Evolutionary conservation across 2,329 filamentous ascomycete genomes (phyloP).

Genomic region (Lecanoromycetidae sp.): DNA sequence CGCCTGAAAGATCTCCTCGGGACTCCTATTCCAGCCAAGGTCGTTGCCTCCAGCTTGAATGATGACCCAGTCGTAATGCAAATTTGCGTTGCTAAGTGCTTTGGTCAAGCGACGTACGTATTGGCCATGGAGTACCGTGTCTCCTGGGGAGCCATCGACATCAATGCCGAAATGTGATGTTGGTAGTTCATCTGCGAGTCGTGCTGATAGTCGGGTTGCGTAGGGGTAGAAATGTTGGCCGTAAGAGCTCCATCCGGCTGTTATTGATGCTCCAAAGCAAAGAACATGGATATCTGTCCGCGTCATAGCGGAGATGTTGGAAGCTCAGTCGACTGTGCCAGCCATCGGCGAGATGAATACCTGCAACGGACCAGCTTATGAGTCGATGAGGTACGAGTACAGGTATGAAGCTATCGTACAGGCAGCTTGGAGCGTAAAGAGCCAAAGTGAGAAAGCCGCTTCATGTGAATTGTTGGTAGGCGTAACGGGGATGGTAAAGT

Average conservation of each 20-base stretch:
- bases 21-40: conserved; percentile 30
- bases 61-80: conserved; percentile 47
- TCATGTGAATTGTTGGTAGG: too few relatives aligned
- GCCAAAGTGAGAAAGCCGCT: too few relatives aligned
- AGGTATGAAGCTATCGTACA: too few relatives aligned
- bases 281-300: conserved; percentile 37
- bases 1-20: conserved; percentile 34
- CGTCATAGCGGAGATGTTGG: background rate
- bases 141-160: conserved; percentile 42
- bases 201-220: conserved; percentile 36
- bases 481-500: too few relatives aligned
- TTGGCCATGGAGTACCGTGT: conserved; percentile 32
- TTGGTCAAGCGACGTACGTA: conserved; percentile 25
- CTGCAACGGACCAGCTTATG: too few relatives aligned
- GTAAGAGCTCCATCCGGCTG: conserved; percentile 39
- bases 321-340: background rate
- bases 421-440: too few relatives aligned
- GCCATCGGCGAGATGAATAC: too few relatives aligned
- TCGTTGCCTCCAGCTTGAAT: conserved; percentile 56
- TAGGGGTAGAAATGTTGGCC: conserved; percentile 43
- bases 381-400: too few relatives aligned
- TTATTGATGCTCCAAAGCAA: conserved; percentile 55
- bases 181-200: conserved; percentile 35
- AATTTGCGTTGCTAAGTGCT: conserved; percentile 18
- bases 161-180: conserved; percentile 32